A percentile compares a stretch with the other conserved stretches of the same genome.
Conservation (phyloP, 1,284 basidiomycete genomes). For the Leccinum pachyderme region DNA sequence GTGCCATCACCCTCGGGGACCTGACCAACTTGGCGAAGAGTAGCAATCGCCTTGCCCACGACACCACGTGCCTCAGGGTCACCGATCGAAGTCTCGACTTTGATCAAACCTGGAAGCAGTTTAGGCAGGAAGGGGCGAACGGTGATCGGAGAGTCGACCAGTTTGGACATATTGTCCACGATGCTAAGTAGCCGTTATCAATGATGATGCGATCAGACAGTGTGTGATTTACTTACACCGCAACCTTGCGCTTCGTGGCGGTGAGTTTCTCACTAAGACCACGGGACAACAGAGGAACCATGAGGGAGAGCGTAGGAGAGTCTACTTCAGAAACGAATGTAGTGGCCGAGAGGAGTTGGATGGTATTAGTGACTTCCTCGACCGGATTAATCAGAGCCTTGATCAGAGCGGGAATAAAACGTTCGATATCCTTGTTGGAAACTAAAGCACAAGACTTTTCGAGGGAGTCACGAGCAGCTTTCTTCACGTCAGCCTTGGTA, state of each 20-base stretch:
- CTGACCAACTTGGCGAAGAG: conserved; percentile 91
- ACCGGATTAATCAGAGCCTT: conserved; percentile 98
- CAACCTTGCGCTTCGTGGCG: conserved; percentile 95
- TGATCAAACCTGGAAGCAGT: conserved; percentile 91
- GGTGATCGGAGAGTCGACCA: conserved; percentile 93
- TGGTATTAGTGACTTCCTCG: conserved; percentile 97
- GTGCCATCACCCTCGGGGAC: conserved; percentile 84
- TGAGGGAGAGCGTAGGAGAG: conserved; percentile 96
- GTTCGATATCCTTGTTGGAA: conserved; percentile 99
- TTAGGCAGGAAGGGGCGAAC: conserved; percentile 97
- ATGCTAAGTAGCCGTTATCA: conserved; percentile 52
- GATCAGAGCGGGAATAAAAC: conserved; percentile 97
- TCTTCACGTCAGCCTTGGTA: conserved; percentile 99
- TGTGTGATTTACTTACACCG: conserved; percentile 60
- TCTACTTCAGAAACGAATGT: conserved; percentile 99
- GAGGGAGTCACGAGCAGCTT: conserved; percentile 93
- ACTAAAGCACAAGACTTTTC: conserved; percentile 92
- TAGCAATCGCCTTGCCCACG: conserved; percentile 85
- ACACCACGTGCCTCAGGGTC: conserved; percentile 95
- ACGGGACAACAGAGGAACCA: conserved; percentile 96
- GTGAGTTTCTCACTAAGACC: conserved; percentile 95
- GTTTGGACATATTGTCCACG: conserved; percentile 98
- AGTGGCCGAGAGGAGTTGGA: conserved; percentile 95
- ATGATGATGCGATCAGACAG: conserved; percentile 16
- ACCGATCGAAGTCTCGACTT: conserved; percentile 88